These are phyloP conservation scores for Conringia planisiliqua DNA, from an alignment of 345 rosid species.

Conservation along the genomic window DNA sequence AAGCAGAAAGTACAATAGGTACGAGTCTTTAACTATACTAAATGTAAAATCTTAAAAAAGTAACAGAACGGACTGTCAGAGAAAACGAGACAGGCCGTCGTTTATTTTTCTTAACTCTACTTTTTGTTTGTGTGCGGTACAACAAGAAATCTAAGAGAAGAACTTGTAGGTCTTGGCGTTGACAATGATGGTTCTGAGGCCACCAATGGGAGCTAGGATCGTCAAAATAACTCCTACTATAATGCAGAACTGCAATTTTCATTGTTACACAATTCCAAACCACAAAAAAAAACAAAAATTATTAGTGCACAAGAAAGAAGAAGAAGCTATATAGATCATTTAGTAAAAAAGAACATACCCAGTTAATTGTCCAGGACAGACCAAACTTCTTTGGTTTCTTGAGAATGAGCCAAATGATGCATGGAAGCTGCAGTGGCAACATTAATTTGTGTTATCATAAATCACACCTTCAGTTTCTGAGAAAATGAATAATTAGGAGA, in stretches of 20 bases:
- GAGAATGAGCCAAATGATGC: slow-evolving; percentile 69
- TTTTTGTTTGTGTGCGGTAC: not conserved
- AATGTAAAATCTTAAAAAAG: not conserved
- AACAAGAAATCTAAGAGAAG: slow-evolving; percentile 44
- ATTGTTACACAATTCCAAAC: slow-evolving; percentile 2
- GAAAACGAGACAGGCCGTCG: slow-evolving; percentile 16
- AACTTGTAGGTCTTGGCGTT: slow-evolving; percentile 49
- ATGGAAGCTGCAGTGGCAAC: slow-evolving; percentile 58
- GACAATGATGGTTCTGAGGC: slow-evolving; percentile 57
- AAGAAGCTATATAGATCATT: not conserved
- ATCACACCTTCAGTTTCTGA: not conserved
- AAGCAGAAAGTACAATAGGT: not conserved
- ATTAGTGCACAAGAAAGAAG: not conserved
- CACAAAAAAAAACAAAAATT: not conserved
- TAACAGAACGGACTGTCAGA: not conserved
- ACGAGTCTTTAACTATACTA: not conserved
- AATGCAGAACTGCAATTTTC: slow-evolving; percentile 57
- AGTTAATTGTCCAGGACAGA: slow-evolving; percentile 57
- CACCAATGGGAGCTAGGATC: slow-evolving; percentile 73
- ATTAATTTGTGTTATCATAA: not conserved
- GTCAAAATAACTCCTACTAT: slow-evolving; percentile 49
- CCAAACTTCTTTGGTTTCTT: slow-evolving; percentile 65
- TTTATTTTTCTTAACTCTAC: not conserved
- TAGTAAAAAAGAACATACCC: slow-evolving; percentile 41
- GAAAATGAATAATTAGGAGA: not conserved